phyloP scores from a whole-genome alignment of 768 basidiomycete genomes.

The Boletus rubroflammeus region DNA sequence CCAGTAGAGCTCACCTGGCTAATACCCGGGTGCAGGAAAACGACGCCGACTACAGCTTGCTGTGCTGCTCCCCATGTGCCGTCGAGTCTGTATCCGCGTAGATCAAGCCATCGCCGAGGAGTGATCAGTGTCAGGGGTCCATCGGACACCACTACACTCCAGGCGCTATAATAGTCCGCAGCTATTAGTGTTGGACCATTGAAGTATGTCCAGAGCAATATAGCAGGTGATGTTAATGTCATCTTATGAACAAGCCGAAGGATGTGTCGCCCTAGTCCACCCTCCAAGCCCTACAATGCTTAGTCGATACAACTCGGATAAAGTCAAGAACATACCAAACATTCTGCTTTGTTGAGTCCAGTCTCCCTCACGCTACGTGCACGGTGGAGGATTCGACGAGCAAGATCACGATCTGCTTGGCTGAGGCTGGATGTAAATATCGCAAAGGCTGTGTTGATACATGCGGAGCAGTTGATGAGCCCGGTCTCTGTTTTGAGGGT shows the following conservation, averaged over 20 bases:
- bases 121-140: slow-evolving; percentile 44
- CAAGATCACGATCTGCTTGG: slow-evolving; percentile 18
- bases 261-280: slow-evolving; percentile 20
- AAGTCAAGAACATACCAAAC: slow-evolving; percentile 29
- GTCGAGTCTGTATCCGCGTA: slow-evolving; percentile 54
- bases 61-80: slow-evolving; percentile 73
- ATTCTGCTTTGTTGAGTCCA: slow-evolving; percentile 29
- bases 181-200: slow-evolving; percentile 52
- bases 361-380: slow-evolving; percentile 13
- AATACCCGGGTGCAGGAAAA: slow-evolving; percentile 71
- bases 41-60: slow-evolving; percentile 60
- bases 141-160: slow-evolving; percentile 55
- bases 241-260: slow-evolving; percentile 40
- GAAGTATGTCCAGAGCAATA: slow-evolving; percentile 70
- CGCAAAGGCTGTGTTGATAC: slow-evolving; percentile 24
- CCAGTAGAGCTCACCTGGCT: slow-evolving; percentile 50
- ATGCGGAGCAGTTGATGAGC: slow-evolving; percentile 32
- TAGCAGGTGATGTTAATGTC: slow-evolving; percentile 46
- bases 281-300: slow-evolving; percentile 10
- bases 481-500: slow-evolving; percentile 24
- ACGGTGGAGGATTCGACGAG: slow-evolving; percentile 14
- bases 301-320: slow-evolving; percentile 1
- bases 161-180: slow-evolving; percentile 45
- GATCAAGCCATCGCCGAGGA: slow-evolving; percentile 77
- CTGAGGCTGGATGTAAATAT: slow-evolving; percentile 20